Conservation (phyloP, 2,329 filamentous ascomycete genomes). For the Verticillium tricorpus region DNA sequence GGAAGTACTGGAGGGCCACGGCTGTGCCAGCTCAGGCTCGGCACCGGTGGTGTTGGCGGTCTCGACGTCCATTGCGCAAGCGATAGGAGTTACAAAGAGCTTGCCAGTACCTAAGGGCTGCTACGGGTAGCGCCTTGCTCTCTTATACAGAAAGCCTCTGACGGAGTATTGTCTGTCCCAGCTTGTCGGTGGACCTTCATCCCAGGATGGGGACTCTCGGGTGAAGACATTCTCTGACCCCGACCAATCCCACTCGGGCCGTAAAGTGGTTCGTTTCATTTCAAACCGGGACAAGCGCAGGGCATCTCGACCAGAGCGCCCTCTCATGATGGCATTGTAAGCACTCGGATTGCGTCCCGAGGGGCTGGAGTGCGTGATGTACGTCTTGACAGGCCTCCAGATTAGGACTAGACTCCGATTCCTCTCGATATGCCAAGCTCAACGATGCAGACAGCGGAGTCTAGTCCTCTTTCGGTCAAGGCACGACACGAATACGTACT, state of each 20-base stretch:
- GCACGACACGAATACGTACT: background rate
- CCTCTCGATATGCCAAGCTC: conserved; percentile 3
- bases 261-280: background rate
- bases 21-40: background rate
- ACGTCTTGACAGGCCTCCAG: conserved; percentile 4
- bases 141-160: background rate
- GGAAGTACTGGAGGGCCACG: conserved; percentile 3
- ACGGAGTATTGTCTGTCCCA: background rate
- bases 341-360: background rate
- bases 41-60: background rate
- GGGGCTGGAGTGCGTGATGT: background rate
- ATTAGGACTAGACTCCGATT: conserved; percentile 28
- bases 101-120: no score
- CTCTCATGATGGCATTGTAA: background rate
- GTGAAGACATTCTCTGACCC: background rate
- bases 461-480: conserved; percentile 21
- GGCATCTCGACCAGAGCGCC: background rate
- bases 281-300: background rate
- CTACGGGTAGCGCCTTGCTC: background rate
- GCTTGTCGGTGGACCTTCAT: background rate
- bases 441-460: conserved; percentile 16
- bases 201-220: background rate
- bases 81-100: background rate
- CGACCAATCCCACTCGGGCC: background rate
- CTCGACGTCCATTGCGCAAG: background rate